Evolutionary conservation across 2,329 filamentous ascomycete genomes (phyloP).

Genomic region (Bipolaris cookei): DNA sequence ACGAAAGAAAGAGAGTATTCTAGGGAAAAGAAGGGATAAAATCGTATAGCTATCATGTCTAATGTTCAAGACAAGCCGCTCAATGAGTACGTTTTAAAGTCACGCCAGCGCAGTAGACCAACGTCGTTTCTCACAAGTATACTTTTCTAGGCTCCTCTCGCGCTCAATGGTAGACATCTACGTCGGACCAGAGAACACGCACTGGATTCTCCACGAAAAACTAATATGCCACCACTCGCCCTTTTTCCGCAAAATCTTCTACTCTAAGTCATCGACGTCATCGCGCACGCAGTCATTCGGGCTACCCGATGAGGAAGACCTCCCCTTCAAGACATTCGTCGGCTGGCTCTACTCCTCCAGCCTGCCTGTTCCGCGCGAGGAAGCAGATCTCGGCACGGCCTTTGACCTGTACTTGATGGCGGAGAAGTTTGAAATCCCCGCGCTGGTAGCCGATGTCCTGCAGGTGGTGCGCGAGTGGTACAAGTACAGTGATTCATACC

Average conservation of each 20-base stretch:
- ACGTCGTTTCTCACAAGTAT: neutral
- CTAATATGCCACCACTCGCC: slow-evolving; percentile 61
- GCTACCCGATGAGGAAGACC: slow-evolving; percentile 61
- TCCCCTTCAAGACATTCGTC: slow-evolving; percentile 59
- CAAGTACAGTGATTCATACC: slow-evolving; percentile 60
- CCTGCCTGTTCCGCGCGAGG: slow-evolving; percentile 56
- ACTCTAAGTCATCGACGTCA: slow-evolving; percentile 41
- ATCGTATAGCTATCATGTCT: slow-evolving; percentile 26
- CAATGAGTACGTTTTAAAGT: slow-evolving; percentile 37
- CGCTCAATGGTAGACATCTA: slow-evolving; percentile 63
- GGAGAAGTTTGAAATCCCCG: slow-evolving; percentile 59
- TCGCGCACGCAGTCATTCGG: slow-evolving; percentile 51
- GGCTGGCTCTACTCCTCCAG: slow-evolving; percentile 60
- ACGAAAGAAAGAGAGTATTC: neutral
- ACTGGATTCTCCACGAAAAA: slow-evolving; percentile 63
- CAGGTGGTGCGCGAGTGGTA: slow-evolving; percentile 59
- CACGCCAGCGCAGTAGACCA: neutral
- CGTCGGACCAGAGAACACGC: slow-evolving; percentile 60
- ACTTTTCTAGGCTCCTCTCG: slow-evolving; percentile 56
- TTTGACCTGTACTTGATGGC: slow-evolving; percentile 63
- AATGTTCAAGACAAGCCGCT: slow-evolving; percentile 40
- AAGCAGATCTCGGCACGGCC: slow-evolving; percentile 58
- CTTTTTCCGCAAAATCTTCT: slow-evolving; percentile 62
- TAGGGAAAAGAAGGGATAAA: too few species aligned
- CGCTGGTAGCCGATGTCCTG: slow-evolving; percentile 57